Conservation (phyloP, 345 rosid species). For the Camelina neglecta region DNA sequence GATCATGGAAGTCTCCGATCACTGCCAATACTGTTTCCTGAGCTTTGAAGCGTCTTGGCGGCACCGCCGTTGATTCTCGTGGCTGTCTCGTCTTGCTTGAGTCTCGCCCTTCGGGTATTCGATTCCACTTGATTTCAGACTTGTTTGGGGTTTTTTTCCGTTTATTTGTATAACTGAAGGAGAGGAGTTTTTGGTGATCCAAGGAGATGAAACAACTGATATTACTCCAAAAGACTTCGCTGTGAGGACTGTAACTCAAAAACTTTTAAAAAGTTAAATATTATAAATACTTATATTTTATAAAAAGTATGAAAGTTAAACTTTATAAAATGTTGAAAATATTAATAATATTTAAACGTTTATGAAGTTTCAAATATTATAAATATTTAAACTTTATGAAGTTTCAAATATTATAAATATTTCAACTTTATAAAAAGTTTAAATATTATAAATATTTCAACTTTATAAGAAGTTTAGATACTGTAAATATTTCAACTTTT, state of each 20-base stretch:
- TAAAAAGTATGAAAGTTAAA: too few relatives aligned
- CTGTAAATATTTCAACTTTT: too few relatives aligned
- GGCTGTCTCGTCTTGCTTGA: constrained; percentile 86
- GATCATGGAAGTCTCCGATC: constrained; percentile 95
- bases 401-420: too few relatives aligned
- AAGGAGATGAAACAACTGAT: constrained; percentile 60
- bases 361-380: too few relatives aligned
- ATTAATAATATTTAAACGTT: too few relatives aligned
- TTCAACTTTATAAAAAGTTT: too few relatives aligned
- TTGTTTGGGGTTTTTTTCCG: not conserved
- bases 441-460: too few relatives aligned
- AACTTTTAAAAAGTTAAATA: too few relatives aligned
- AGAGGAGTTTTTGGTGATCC: constrained; percentile 74
- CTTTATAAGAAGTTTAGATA: too few relatives aligned
- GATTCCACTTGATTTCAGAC: constrained; percentile 11
- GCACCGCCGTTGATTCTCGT: constrained; percentile 66
- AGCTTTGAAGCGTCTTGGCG: constrained; percentile 78
- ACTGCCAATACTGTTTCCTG: constrained; percentile 88
- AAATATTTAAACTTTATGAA: too few relatives aligned
- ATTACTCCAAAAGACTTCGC: constrained; percentile 82
- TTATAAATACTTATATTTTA: too few relatives aligned
- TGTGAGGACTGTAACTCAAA: constrained; percentile 81
- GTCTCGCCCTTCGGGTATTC: constrained; percentile 86
- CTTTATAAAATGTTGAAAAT: too few relatives aligned
- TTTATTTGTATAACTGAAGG: constrained; percentile 44